Base-by-base conservation (phyloP, 495 filamentous ascomycete genomes). In the Arthonia radiata region DNA sequence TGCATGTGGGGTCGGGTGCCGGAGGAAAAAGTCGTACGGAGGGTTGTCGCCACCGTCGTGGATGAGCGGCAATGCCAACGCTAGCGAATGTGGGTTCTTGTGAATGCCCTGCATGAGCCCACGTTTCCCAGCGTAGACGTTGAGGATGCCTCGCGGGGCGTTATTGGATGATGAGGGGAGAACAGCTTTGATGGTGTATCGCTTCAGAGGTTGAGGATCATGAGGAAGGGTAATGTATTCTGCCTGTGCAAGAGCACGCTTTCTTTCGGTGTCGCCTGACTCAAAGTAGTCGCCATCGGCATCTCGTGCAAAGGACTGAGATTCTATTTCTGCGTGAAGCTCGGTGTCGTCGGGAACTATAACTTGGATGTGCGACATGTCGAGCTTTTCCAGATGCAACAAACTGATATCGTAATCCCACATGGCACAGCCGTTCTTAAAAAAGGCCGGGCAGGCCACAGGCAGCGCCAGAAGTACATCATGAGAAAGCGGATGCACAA, bases 1-100 rank as follows among this genome's bases (percentile, higher is more conserved):
- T 23, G 86, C 89, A 44, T 94, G 89, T 7, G 86, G 89, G 0
- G 86, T 99, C 2, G 89, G 86, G 47, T 99, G 86, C 8, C 83
- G 74, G 17, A 72, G 67, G 18, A 92, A 57, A 40, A 93, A 94
- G 28, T 91, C 77, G 44, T 91, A 94, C 0, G 77, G 67, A 0
- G 89, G 83, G 38, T 94, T 94, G 26, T 76, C 70, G 30, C 83
- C 89, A n/a, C n/a, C n/a, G 0, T 64, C 71, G 49, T 99, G 86
- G 23, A 75, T 56, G 19, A 99, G 73, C 3, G 86, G 86, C 13
- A 99, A 51, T n/a, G 80, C 70, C 30, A 94, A 68, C 7, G 82
- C 80, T 23, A 99, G 52, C 1, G 86, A 68, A 41, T 94, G 80
- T 2, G 86, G 83, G 18, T 90, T 91, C 40, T 86, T 75, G 38